Conservation (phyloP, 768 basidiomycete genomes). For the Trametes cinnabarina region DNA sequence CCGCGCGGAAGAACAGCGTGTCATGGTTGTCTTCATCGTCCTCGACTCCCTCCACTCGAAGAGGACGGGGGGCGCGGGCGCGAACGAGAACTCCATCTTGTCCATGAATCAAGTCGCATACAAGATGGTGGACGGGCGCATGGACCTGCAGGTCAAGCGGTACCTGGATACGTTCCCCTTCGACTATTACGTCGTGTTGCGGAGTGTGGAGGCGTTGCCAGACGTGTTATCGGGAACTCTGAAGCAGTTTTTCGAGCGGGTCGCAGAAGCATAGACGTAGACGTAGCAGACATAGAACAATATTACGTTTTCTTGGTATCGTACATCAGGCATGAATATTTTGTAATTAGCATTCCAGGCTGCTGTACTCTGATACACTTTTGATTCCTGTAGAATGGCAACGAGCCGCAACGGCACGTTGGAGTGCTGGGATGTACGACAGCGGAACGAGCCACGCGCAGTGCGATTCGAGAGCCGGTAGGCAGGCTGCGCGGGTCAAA, state of each 20-base stretch:
- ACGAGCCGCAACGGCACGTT: background rate
- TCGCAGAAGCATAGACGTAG: conserved; percentile 62
- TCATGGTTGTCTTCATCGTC: conserved; percentile 96
- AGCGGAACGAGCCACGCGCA: conserved; percentile 25
- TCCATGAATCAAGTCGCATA: conserved; percentile 92
- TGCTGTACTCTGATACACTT: background rate
- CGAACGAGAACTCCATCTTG: conserved; percentile 67
- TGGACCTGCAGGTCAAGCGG: conserved; percentile 84
- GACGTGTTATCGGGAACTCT: conserved; percentile 85
- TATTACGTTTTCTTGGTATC: background rate
- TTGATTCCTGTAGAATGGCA: background rate
- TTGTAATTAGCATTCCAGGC: background rate
- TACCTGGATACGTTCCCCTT: conserved; percentile 98
- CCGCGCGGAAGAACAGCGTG: conserved; percentile 81
- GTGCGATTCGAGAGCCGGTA: background rate
- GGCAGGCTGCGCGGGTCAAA: conserved; percentile 17
- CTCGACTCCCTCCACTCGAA: conserved; percentile 80
- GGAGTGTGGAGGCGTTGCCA: conserved; percentile 88
- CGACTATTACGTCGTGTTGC: conserved; percentile 93
- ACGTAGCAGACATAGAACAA: background rate
- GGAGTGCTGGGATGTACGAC: conserved; percentile 13
- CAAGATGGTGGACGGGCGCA: conserved; percentile 71
- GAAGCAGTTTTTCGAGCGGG: conserved; percentile 87
- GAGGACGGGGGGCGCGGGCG: conserved; percentile 23
- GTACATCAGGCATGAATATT: background rate